Evolutionary conservation across 1,284 basidiomycete genomes (phyloP), one percentile per base, ranked within the genome.

Genomic region (Hymenochaete sp.): DNA sequence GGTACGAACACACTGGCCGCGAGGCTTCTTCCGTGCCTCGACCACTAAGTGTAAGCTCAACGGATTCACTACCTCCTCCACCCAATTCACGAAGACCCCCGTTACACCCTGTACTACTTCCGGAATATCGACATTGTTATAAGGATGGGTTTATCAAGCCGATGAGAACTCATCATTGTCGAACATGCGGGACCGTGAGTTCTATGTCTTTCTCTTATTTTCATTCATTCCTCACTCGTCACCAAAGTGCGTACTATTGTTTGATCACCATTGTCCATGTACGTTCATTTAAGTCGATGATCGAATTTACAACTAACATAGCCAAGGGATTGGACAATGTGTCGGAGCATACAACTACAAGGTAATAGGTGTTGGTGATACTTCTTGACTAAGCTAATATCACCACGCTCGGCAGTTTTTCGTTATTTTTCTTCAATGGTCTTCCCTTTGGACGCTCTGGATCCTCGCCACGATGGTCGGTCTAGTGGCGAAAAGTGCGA

Each of bases 341-440:
- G 84, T 90, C 6, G 87, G 87, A 8, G 85, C 84, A 3, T 70
- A 73, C 38, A 91, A 91, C 59, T 79, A 88, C 54, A 86, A 83
- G 63, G 76, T 75, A 47, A 24, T 58, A 42, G 18, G 32, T 39
- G 19, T 27, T 19, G 35, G 16, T 11, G n/a, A n/a, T 7, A 13
- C 3, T 4, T 18, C n/a, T 35, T 6, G 26, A 13, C 25, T 38
- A 6, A 37, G 28, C 32, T 8, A 26, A 47, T 4, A 11, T 39
- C 16, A 44, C 31, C 5, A 22, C 36, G 31, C 18, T 44, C 27
- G 51, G 2, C 55, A 82, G 72, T 86, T 80, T 59, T 87, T 88
- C 61, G 52, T 82, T 48, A 79, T 80, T 57, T 90, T 91, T 56
- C 62, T 77, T 14, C 60, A 76, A 55, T 81, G 80, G 63, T 67